phyloP scores from a whole-genome alignment of 805 yeast species.

The Candida caryicola region DNA sequence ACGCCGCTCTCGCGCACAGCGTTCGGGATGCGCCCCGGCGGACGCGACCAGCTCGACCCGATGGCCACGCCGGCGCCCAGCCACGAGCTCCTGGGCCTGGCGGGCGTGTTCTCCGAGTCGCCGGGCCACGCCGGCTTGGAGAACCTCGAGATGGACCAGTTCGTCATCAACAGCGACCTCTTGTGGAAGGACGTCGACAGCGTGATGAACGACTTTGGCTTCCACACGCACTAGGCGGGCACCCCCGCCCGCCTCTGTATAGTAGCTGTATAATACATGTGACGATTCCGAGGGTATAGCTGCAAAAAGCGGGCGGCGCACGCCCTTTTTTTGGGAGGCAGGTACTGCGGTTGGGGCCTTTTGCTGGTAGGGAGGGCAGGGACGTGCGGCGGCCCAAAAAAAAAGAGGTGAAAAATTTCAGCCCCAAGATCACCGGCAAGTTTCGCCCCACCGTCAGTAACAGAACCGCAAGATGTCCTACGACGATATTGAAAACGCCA shows the following conservation, averaged over 20 bases:
- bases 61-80: background rate
- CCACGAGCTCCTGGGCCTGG: background rate
- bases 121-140: constrained; percentile 29
- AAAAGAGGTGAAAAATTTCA: constrained; percentile 8
- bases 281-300: background rate
- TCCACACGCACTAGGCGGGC: constrained; percentile 48
- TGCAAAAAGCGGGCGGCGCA: constrained; percentile 1
- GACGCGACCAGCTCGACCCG: background rate
- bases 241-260: background rate
- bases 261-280: background rate
- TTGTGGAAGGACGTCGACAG: constrained; percentile 82
- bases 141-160: constrained; percentile 37
- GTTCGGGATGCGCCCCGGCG: background rate
- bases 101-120: constrained; percentile 16
- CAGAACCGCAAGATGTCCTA: constrained; percentile 49
- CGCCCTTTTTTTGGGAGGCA: too few species aligned
- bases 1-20: background rate
- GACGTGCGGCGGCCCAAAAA: constrained; percentile 3
- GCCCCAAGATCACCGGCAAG: constrained; percentile 2
- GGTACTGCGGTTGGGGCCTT: too few species aligned
- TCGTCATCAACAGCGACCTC: constrained; percentile 51
- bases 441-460: too few species aligned
- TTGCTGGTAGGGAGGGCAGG: too few species aligned
- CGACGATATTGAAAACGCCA: constrained; percentile 79
- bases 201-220: constrained; percentile 90